phyloP scores from a whole-genome alignment of 768 basidiomycete genomes.

The Suillus paluster region DNA sequence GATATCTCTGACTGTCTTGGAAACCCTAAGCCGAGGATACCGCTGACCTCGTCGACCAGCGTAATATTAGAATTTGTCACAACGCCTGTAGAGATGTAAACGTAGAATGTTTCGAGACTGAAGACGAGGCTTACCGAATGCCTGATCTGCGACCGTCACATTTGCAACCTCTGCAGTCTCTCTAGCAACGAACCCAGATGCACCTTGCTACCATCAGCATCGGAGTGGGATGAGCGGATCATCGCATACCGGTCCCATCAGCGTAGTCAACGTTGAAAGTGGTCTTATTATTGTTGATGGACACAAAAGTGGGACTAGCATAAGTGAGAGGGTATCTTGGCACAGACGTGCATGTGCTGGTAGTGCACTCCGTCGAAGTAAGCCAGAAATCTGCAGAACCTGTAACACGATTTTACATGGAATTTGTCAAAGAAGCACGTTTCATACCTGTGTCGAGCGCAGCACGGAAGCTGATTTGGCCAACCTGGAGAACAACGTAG shows the following conservation, averaged over 20 bases:
- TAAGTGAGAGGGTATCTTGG: conserved; percentile 77
- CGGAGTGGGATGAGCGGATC: neutral
- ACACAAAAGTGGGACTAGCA: conserved; percentile 63
- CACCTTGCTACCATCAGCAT: conserved; percentile 44
- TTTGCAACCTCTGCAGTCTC: conserved; percentile 67
- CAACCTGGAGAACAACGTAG: conserved; percentile 61
- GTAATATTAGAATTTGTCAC: conserved; percentile 66
- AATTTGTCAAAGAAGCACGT: conserved; percentile 22
- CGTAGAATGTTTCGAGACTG: neutral
- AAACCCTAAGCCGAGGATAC: conserved; percentile 78
- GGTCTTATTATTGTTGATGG: conserved; percentile 66
- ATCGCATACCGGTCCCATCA: conserved; percentile 66
- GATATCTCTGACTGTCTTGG: conserved; percentile 69
- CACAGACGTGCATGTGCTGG: conserved; percentile 54
- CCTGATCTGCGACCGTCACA: conserved; percentile 61
- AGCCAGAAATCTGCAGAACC: conserved; percentile 65
- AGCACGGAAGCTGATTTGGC: conserved; percentile 67
- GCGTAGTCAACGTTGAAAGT: conserved; percentile 63
- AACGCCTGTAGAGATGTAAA: conserved; percentile 47
- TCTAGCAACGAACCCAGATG: conserved; percentile 70
- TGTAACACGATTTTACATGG: neutral
- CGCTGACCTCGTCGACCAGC: conserved; percentile 66
- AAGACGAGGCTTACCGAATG: conserved; percentile 58
- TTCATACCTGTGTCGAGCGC: conserved; percentile 75
- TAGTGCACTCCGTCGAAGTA: conserved; percentile 62